Base-by-base conservation (phyloP, 225 moss, liverwort and hornwort species). In the Antitrichia curtipendula region DNA sequence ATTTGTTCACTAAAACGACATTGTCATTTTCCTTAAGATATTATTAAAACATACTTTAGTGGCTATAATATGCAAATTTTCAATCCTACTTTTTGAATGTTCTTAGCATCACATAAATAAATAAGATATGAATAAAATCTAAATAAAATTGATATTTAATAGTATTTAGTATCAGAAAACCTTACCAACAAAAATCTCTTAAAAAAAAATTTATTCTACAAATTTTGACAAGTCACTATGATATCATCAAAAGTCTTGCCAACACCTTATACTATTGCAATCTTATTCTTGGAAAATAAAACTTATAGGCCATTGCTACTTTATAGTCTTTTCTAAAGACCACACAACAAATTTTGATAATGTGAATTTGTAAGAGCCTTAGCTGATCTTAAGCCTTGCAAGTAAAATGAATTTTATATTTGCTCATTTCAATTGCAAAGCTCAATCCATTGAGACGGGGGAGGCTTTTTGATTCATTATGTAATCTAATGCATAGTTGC, bases 301-400 rank as follows among this genome's bases (percentile, higher is more conserved):
- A 22, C 5, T 34, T 34, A 5, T 34, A 13, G 12, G 5, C 13
- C 50, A 34, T 50, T 50, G 13, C 4, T 75, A 12, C 1, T 21
- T 20, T 0, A 3, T 13, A 49, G 3, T 34, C 8, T 34, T 75
- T 75, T 52, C 34, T 13, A 22, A 50, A 22, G 8, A 21, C 21
- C 34, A 75, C 50, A 4, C 73, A 31, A 68, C 12, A 68, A 38
- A 38, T 4, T 6, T 50, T 75, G 22, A 22, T 52, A 3, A 9
- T 22, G 2, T 16, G 0, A 13, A 76, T 53, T 76, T 76, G 8
- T 23, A 24, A 53, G 24, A 32, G 21, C 3, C 3, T 12, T 32
- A 4, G 7, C 0, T 20, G 0, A 32, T 32, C 0, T 20, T 3
- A 50, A 50, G 3, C 12, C 34, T 50, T 75, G 16, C 2, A n/a